Evolutionary conservation across 805 yeast genomes (phyloP).

Genomic region (Candida suzukii): DNA sequence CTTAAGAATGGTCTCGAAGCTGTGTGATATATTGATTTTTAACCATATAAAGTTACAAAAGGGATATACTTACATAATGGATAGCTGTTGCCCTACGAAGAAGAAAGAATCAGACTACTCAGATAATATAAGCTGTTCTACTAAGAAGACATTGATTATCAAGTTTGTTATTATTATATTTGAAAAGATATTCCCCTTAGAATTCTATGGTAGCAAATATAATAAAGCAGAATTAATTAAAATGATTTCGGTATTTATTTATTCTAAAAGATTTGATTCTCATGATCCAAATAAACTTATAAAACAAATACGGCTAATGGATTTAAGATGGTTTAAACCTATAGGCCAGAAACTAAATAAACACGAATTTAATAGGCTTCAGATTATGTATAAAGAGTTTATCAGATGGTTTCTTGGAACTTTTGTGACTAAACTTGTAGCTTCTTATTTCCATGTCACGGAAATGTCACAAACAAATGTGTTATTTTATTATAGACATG

Average conservation of each 20-base stretch:
- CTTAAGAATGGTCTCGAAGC: constrained; percentile 12
- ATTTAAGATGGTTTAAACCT: constrained; percentile 51
- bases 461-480: constrained; percentile 36
- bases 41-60: constrained; percentile 26
- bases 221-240: constrained; percentile 38
- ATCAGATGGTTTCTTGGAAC: constrained; percentile 50
- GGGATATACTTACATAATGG: constrained; percentile 30
- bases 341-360: constrained; percentile 21
- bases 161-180: constrained; percentile 35
- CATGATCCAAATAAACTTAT: constrained; percentile 27
- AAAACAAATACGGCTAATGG: constrained; percentile 31
- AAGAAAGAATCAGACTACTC: constrained; percentile 2
- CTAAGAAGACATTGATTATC: constrained; percentile 28
- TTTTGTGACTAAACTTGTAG: constrained; percentile 40
- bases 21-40: constrained; percentile 16
- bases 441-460: constrained; percentile 60
- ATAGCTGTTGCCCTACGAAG: constrained; percentile 19
- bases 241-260: constrained; percentile 31
- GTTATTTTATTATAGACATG: constrained; percentile 48
- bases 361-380: constrained; percentile 35
- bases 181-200: constrained; percentile 43
- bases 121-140: constrained; percentile 26
- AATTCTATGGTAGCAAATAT: constrained; percentile 41
- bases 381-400: constrained; percentile 31
- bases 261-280: constrained; percentile 29